phyloP scores from a whole-genome alignment of 176 grass and related monocot genomes.

The Triticum timopheevii region DNA sequence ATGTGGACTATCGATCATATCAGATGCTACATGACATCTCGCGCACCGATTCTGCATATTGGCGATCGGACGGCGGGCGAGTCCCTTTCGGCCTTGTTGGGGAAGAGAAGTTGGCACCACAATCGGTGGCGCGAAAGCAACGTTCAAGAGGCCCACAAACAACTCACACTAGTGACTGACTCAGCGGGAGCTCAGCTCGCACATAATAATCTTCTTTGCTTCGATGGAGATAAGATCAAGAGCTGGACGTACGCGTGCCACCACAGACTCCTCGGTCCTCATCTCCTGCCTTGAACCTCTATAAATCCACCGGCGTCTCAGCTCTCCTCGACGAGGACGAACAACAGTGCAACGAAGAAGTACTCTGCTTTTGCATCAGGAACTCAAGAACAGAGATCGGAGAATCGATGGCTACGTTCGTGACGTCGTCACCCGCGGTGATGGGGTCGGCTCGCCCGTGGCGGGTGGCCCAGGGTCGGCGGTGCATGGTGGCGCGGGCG shows the following conservation, averaged over 20 bases:
- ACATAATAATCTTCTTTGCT: background rate
- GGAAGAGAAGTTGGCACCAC: background rate
- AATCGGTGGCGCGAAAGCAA: background rate
- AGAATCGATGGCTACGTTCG: background rate
- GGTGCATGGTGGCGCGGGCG: no score
- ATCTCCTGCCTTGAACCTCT: no score
- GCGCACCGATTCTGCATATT: no score
- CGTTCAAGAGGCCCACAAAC: background rate
- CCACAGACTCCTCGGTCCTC: background rate
- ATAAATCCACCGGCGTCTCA: background rate
- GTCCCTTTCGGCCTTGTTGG: background rate
- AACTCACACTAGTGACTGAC: background rate
- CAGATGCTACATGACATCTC: no score
- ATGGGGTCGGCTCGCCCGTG: background rate
- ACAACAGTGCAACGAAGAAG: background rate
- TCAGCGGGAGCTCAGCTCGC: no score
- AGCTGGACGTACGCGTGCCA: background rate
- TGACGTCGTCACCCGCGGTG: background rate
- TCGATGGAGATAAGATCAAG: constrained; percentile 27
- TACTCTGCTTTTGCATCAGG: background rate
- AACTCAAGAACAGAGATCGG: background rate
- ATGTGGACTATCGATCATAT: no score
- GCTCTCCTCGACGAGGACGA: background rate
- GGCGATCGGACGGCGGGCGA: no score
- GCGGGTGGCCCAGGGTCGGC: background rate